A percentile compares a stretch with the other conserved stretches of the same genome.
phyloP scores from a whole-genome alignment of 1,139 yeast genomes.

The Zhuliangozyma blackwelliae region DNA sequence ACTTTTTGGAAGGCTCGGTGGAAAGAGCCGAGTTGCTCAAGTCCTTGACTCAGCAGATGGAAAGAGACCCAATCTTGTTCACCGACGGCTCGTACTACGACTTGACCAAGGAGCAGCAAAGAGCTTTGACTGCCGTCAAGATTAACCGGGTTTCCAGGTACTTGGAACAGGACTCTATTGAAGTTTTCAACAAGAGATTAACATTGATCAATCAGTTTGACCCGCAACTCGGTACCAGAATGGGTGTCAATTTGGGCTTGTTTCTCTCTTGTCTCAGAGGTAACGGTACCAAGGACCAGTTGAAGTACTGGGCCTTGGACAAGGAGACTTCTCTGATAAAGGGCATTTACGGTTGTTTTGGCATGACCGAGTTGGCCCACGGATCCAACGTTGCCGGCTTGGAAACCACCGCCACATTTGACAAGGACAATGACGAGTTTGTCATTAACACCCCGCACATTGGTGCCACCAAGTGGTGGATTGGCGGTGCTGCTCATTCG shows the following conservation, averaged over 20 bases:
- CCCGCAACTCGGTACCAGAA: conserved; percentile 53
- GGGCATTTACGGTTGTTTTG: conserved; percentile 45
- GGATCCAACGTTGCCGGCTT: conserved; percentile 46
- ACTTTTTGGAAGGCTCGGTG: conserved; percentile 38
- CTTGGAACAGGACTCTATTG: conserved; percentile 33
- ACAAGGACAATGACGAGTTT: conserved; percentile 37
- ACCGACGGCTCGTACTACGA: conserved; percentile 35
- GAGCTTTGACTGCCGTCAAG: conserved; percentile 34
- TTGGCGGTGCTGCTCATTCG: conserved; percentile 51
- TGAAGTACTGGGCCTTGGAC: conserved; percentile 36
- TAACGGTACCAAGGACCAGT: conserved; percentile 55
- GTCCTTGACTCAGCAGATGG: conserved; percentile 33
- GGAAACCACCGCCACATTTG: conserved; percentile 46
- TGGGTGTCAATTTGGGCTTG: conserved; percentile 65
- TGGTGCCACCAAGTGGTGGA: conserved; percentile 53
- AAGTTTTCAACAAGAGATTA: conserved; percentile 35
- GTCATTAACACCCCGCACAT: conserved; percentile 45
- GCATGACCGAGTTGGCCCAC: conserved; percentile 49
- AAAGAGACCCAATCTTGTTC: conserved; percentile 40
- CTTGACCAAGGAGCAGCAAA: conserved; percentile 29
- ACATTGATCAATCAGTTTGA: conserved; percentile 56
- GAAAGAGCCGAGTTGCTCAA: conserved; percentile 29
- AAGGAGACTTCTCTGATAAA: conserved; percentile 35
- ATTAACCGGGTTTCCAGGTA: conserved; percentile 37
- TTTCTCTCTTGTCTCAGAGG: conserved; percentile 69